phyloP scores from a whole-genome alignment of 2,329 filamentous ascomycete species.

The Hyphodiscus sp. region DNA sequence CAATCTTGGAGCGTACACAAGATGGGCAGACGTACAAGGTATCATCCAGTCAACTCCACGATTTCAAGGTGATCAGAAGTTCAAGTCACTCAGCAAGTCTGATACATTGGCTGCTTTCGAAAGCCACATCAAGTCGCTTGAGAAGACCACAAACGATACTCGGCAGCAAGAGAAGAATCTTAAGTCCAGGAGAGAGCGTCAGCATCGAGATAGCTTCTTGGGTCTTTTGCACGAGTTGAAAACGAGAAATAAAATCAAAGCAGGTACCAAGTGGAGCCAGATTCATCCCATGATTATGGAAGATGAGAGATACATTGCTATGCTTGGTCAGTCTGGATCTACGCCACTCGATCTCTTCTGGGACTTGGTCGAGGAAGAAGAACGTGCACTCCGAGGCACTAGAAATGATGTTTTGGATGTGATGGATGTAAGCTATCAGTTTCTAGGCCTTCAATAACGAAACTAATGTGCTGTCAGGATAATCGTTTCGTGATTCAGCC shows the following conservation, averaged over 20 bases:
- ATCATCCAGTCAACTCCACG: constrained; percentile 71
- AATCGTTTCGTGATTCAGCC: constrained; percentile 85
- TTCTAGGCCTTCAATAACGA: not conserved
- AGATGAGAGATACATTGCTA: constrained; percentile 75
- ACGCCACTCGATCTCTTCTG: constrained; percentile 89
- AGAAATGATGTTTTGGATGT: constrained; percentile 83
- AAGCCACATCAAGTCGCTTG: constrained; percentile 87
- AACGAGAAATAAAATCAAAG: constrained; percentile 74
- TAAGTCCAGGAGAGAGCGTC: constrained; percentile 75
- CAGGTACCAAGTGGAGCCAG: constrained; percentile 83
- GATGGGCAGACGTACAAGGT: constrained; percentile 85
- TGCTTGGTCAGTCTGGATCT: constrained; percentile 79
- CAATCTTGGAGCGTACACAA: constrained; percentile 84
- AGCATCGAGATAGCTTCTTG: constrained; percentile 76
- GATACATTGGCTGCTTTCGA: constrained; percentile 92
- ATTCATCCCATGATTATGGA: constrained; percentile 68
- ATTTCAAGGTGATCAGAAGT: constrained; percentile 77
- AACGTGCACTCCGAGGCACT: constrained; percentile 73
- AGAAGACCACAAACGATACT: constrained; percentile 84
- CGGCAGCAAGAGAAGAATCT: constrained; percentile 81
- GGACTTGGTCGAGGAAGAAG: constrained; percentile 92
- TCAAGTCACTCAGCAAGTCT: constrained; percentile 76
- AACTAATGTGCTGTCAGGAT: constrained; percentile 53
- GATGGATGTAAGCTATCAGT: constrained; percentile 60
- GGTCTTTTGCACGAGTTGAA: constrained; percentile 69